Evolutionary conservation across 2,329 filamentous ascomycete species (phyloP), one percentile per base, ranked within the genome.

Genomic region (Scedosporium apiospermum): DNA sequence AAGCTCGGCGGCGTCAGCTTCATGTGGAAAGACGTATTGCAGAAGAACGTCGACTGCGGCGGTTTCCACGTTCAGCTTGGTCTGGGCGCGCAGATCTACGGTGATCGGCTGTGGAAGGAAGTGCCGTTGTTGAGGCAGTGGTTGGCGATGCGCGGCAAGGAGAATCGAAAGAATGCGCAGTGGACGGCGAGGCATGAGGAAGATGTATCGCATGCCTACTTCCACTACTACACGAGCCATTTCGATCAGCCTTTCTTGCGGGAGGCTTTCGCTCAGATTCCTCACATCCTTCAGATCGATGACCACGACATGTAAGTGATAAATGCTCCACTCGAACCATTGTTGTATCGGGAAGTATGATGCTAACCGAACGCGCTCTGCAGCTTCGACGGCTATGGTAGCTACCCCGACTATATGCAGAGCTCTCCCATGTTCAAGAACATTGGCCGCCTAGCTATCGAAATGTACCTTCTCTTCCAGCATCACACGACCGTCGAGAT

Each of bases 1-100:
- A 90, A 89, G 68, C 82, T 98, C 1, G 95, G 95, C 34, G 95
- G 95, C 1, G 84, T 96, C 1, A 91, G 93, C 0, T 90, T 95
- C 71, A 96, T 99, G 93, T 99, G 95, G 95, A 98, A 97, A 71
- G 95, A 99, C 69, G 93, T 99, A 30, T 82, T 99, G 71, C 92
- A 97, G 75, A 97, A 97, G 80, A 96, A 99, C 69, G 86, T 93
- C 30, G 95, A 99, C 69, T 96, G 93, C 68, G 92, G 93, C 62
- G 95, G 95, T 1, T 99, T 98, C 74, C 95, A 99, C 70, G 88
- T 91, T 6, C 95, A 99, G 71, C 80, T 99, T 6, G 95, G 93
- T 14, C 78, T 97, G 4, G 95, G 95, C 62, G 91, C 95, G 64
- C 95, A 99, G 73, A 96, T 99, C 61, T 98, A 96, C 71, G 95